Base-by-base conservation (phyloP, 805 yeast genomes). In the Blastobotrys terrestris region DNA sequence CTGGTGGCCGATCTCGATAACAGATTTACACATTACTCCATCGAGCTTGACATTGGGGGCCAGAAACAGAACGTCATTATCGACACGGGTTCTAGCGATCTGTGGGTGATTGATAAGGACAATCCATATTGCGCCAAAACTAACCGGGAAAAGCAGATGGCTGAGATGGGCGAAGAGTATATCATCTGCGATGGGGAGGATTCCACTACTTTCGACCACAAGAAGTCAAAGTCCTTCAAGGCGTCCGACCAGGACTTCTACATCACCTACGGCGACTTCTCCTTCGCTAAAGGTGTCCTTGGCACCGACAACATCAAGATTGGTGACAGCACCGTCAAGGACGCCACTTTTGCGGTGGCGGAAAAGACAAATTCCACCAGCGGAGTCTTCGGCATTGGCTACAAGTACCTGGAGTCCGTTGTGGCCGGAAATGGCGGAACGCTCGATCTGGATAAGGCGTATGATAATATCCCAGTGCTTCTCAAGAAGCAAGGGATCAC, bases 71-170 rank as follows among this genome's bases (percentile, higher is more conserved):
- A 70, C 2, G 80, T 83, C 8, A 67, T 80, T 31, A 64, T 85
- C 13, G 92, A 85, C 60, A 85, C 91, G 0, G 91, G 90, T 1
- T 82, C 88, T 0, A 74, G 85, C 1, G 90, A 85, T 63, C 63
- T 84, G 43, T 84, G 87, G 87, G 46, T 58, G 20, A 52, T 50
- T 39, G 58, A 55, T 11, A 31, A 74, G 1, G 60, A 68, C 43
- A 81, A 80, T 60, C 76, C 83, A 1, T 76, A 72, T 56, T 70
- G 69, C 56, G 58, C 62, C 51, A 54, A 31, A 49, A 58, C 67
- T 31, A 81, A 77, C 55, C 5, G 11, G 11, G 35, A 26, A 26
- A 26, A 26, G 11, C 35, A 26, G 11, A 5, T 26, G 11, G 35
- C 26, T 35, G 45, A 73, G 77, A 60, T 67, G 71, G 35, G 44